Evolutionary conservation across 352 stramenopile genomes (phyloP), one percentile per base, ranked within the genome.

Genomic region (Phytopythium litorale): DNA sequence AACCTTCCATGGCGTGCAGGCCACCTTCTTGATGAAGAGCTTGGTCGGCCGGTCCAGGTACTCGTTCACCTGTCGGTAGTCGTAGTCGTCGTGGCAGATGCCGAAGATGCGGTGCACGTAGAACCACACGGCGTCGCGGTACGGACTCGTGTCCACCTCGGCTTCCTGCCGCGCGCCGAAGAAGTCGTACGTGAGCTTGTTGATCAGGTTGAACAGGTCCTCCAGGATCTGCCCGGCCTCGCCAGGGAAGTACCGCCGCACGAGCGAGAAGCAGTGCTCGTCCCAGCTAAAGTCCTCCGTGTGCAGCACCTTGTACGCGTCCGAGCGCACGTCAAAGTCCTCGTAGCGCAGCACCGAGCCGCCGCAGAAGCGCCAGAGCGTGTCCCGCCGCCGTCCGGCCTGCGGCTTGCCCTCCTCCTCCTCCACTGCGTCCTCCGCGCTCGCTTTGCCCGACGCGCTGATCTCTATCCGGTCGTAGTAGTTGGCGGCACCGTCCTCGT

Each of bases 211-310:
- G 68, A 96, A 96, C 33, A 93, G 66, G 56, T 94, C 87, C 53
- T 96, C 87, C 5, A 96, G 66, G 58, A 95, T 93, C 56, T 92
- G 82, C 2, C 84, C 85, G 23, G 82, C 82, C 60, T 91, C 75
- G 19, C 84, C 84, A 0, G 84, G 84, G 66, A 91, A 96, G 73
- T 95, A 96, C 7, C 85, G 77, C 53, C 83, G 85, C 35, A 96
- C 81, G 35, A 94, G 79, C 30, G 87, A 91, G 67, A 94, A 94
- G 58, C 85, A 91, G 61, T 96, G 87, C 65, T 96, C 85, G 56
- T 92, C 87, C 87, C 87, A 96, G 65, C 81, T 91, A 64, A 96
- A 96, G 61, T 96, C 87, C 55, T 96, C 85, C 19, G 87, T 94
- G 61, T 96, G 84, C 32, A 96, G 69, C 62, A 96, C 83, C 43